phyloP scores from a whole-genome alignment of 805 yeast genomes.

The Pichia pseudocactophila region DNA sequence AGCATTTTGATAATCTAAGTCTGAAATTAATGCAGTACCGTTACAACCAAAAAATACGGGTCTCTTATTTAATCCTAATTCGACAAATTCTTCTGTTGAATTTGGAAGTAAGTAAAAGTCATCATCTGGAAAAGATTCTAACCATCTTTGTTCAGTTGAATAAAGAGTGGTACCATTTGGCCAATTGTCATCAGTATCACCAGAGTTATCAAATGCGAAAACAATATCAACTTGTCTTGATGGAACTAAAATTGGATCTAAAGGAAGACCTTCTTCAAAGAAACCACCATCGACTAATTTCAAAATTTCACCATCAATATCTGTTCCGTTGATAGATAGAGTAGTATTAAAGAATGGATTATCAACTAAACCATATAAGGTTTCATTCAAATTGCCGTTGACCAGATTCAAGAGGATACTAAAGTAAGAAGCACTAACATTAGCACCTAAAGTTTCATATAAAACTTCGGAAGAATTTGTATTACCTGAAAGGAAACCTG shows the following conservation, averaged over 20 bases:
- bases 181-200: conserved; percentile 50
- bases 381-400: conserved; percentile 37
- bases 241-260: conserved; percentile 52
- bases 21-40: conserved; percentile 40
- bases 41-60: conserved; percentile 83
- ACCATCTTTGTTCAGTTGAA: conserved; percentile 43
- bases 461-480: conserved; percentile 4
- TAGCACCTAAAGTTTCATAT: conserved; percentile 13
- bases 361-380: conserved; percentile 35
- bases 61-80: conserved; percentile 45
- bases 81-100: conserved; percentile 46
- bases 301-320: conserved; percentile 13
- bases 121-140: conserved; percentile 39
- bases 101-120: conserved; percentile 65
- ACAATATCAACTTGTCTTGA: conserved; percentile 52
- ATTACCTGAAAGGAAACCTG: conserved; percentile 12
- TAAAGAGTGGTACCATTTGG: conserved; percentile 56
- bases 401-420: conserved; percentile 24
- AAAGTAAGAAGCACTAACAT: conserved; percentile 13
- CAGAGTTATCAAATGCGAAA: conserved; percentile 55
- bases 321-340: conserved; percentile 24
- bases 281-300: conserved; percentile 28
- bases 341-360: conserved; percentile 32
- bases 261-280: conserved; percentile 48
- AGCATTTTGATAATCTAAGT: conserved; percentile 16